These are phyloP conservation scores for Postia placenta DNA, from an alignment of 768 basidiomycete genomes.

Conservation along the genomic window DNA sequence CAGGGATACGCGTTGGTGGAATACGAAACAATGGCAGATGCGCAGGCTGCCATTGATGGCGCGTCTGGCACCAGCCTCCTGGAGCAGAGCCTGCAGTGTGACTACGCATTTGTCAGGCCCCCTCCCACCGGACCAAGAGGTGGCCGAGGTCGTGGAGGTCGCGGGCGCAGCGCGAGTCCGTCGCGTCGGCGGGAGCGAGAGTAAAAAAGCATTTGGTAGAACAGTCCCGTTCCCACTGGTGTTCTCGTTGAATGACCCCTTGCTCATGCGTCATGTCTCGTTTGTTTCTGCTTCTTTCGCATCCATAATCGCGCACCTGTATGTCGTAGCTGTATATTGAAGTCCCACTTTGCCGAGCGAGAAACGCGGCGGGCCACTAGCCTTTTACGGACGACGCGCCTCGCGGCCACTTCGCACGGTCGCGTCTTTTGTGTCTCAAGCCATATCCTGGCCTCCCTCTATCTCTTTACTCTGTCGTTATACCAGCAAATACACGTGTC, in stretches of 20 bases:
- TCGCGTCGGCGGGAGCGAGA: slow-evolving; percentile 38
- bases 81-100: slow-evolving; percentile 84
- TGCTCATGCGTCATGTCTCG: no score
- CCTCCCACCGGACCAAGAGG: slow-evolving; percentile 78
- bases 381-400: background rate
- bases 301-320: background rate
- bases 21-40: slow-evolving; percentile 93
- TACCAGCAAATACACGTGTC: no score
- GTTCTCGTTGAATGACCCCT: background rate
- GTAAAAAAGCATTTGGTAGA: background rate
- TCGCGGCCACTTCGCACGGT: slow-evolving; percentile 11
- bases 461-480: background rate
- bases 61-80: slow-evolving; percentile 79
- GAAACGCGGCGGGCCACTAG: background rate
- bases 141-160: slow-evolving; percentile 57
- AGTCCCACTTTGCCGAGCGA: background rate
- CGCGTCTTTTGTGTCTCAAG: slow-evolving; percentile 3
- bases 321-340: background rate
- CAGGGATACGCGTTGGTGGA: slow-evolving; percentile 98
- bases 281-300: background rate
- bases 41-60: slow-evolving; percentile 88
- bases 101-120: slow-evolving; percentile 89
- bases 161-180: slow-evolving; percentile 77
- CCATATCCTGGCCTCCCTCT: background rate
- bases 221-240: no score